Percentiles rank a stretch among this genome's conserved stretches.
These are phyloP conservation scores for Lenwebbia sp. DNA, from an alignment of 345 rosid genomes.

Conservation along the genomic window DNA sequence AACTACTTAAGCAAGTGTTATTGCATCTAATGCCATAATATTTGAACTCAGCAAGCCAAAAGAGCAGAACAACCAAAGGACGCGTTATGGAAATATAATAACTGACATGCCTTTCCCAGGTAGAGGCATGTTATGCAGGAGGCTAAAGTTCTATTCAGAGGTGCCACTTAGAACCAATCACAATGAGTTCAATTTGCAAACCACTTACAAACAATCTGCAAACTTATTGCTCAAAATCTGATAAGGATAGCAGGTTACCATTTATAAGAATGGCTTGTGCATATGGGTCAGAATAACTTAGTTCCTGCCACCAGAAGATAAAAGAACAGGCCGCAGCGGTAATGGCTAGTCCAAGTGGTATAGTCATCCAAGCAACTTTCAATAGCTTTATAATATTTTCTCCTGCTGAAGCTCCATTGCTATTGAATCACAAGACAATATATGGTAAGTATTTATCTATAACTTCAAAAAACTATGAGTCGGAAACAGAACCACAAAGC, in stretches of 20 bases:
- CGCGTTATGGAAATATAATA: neutral
- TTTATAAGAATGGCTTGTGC: slow-evolving; percentile 75
- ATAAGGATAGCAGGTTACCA: slow-evolving; percentile 29
- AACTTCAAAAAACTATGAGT: neutral
- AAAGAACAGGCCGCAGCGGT: slow-evolving; percentile 30
- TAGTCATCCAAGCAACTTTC: slow-evolving; percentile 79
- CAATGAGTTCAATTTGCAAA: neutral
- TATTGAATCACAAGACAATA: slow-evolving; percentile 13
- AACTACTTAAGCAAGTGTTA: neutral
- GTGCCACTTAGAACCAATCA: neutral
- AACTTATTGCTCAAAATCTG: neutral
- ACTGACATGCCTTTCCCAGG: neutral
- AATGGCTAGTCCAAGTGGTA: slow-evolving; percentile 44
- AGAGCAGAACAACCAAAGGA: neutral
- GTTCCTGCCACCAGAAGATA: slow-evolving; percentile 85
- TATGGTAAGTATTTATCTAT: neutral
- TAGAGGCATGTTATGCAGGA: neutral
- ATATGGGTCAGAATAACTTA: slow-evolving; percentile 45
- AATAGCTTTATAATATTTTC: slow-evolving; percentile 33
- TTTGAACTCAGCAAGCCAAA: neutral
- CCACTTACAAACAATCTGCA: neutral
- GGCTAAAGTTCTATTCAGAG: neutral
- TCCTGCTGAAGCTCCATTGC: slow-evolving; percentile 36
- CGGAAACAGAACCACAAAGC: neutral
- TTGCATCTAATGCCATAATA: neutral